Base-by-base conservation (phyloP, 495 filamentous ascomycete species). In the Friedmanniomyces simplex region DNA sequence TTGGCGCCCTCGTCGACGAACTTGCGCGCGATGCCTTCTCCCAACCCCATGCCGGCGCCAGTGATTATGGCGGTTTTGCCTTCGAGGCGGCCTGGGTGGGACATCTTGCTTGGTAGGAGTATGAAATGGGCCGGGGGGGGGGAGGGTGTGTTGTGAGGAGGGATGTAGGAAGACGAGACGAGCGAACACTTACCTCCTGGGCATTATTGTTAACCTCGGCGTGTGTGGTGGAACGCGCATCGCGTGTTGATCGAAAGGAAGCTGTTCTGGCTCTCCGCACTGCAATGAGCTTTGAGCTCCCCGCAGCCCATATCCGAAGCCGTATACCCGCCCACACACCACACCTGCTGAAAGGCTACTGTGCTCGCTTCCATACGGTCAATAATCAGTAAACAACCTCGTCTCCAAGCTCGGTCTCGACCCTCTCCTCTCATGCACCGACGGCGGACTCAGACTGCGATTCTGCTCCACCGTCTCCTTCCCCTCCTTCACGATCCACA, bases 401-500 rank as follows among this genome's bases (percentile, higher is more conserved):
- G 65, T 67, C 47, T 42, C 57, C 48, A 58, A 48, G 18, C 41
- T 39, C 58, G 54, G 62, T 26, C 62, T 52, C 61, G 54, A 11
- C 52, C 61, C 50, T 18, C 61, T 64, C 58, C 45, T 36, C 24
- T 48, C 48, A 28, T 50, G 34, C 42, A 14, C 47, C 42, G 50
- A 50, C 20, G 32, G 48, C 52, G 21, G 61, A 54, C 45, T 55
- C 25, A 16, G 26, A 54, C 50, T 56, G 28, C 54, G 36, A 37
- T 5, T 16, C 59, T 63, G 49, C 54, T 58, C 60, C 32, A 24
- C 43, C 53, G 37, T 52, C 59, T 55, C 62, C 58, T 58, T 57
- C 41, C 52, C 64, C 61, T 82, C 79, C 58, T 76, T 69, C 67
- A 79, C 71, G 61, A 85, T 84, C 62, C 68, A 72, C 52, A 82